Evolutionary conservation across 345 rosid genomes (phyloP).

Genomic region (Pelargonium nanum): DNA sequence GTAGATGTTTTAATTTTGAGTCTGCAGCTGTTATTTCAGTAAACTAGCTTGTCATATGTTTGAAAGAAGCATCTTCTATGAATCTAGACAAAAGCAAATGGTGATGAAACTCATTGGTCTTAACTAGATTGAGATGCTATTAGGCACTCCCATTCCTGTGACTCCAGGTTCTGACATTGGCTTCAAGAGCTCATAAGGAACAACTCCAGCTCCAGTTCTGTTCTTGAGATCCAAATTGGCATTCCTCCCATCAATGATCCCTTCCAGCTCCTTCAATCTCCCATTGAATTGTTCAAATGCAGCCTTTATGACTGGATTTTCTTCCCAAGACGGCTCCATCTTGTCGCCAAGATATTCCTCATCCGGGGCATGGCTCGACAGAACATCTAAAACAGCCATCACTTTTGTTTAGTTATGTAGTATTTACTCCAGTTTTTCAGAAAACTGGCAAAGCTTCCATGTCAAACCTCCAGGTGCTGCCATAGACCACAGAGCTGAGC

Average conservation of each 20-base stretch:
- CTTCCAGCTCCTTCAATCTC: conserved; percentile 27
- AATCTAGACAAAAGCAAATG: no score
- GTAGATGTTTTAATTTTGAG: no score
- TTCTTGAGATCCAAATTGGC: conserved; percentile 16
- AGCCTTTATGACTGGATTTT: conserved; percentile 15
- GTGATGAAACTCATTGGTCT: no score
- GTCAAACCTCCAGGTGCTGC: conserved; percentile 43
- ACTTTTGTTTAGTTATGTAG: no score
- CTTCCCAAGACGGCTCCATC: conserved; percentile 24
- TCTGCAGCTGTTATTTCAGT: no score
- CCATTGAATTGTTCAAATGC: conserved; percentile 30
- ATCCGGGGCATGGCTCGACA: conserved; percentile 37
- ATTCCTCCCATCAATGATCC: conserved; percentile 27
- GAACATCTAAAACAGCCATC: conserved; percentile 29
- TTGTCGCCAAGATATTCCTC: conserved; percentile 40
- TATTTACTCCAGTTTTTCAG: no score
- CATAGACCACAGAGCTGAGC: conserved; percentile 48
- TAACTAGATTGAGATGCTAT: conserved; percentile 25
- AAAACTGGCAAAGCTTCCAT: conserved; percentile 37
- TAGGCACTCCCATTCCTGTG: conserved; percentile 43
- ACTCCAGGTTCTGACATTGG: conserved; percentile 35
- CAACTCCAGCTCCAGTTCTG: conserved; percentile 31
- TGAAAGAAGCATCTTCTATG: no score
- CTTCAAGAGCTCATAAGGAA: conserved; percentile 35
- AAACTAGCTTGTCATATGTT: no score